A percentile compares a stretch with the other conserved stretches of the same genome.
Conservation (phyloP, 1,284 basidiomycete genomes). For the Cutaneotrichosporon cavernicola region DNA sequence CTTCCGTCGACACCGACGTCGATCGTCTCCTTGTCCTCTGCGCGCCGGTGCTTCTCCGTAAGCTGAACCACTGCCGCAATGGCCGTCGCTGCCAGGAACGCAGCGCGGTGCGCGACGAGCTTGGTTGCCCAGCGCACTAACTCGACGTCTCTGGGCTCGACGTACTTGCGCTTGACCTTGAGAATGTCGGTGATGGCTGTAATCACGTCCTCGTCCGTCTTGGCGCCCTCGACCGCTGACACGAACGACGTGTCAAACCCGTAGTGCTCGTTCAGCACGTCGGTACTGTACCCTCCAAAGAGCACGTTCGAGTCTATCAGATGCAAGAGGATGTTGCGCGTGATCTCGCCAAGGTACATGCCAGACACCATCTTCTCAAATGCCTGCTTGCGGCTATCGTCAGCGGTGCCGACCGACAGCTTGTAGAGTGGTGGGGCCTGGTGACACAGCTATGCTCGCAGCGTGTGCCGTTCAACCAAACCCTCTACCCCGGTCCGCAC, state of each 20-base stretch:
- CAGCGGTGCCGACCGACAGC: neutral
- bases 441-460: neutral
- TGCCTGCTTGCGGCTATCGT: conserved; percentile 68
- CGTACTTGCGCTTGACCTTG: conserved; percentile 57
- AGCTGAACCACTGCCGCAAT: conserved; percentile 82
- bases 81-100: conserved; percentile 77
- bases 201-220: conserved; percentile 49
- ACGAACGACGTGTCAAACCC: conserved; percentile 90
- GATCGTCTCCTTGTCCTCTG: conserved; percentile 58
- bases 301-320: conserved; percentile 73
- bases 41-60: conserved; percentile 63
- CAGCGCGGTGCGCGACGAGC: conserved; percentile 78
- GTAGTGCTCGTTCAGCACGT: conserved; percentile 79
- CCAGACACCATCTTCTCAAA: conserved; percentile 99
- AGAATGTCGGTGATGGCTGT: conserved; percentile 65
- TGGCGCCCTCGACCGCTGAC: conserved; percentile 71
- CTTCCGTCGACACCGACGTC: conserved; percentile 88
- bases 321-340: conserved; percentile 78
- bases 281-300: conserved; percentile 75
- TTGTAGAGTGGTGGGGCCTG: neutral
- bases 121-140: conserved; percentile 77
- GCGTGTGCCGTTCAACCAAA: neutral
- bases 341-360: conserved; percentile 97
- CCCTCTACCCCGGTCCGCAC: conserved; percentile 17
- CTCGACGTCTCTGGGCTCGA: conserved; percentile 59